Evolutionary conservation across 805 yeast genomes (phyloP), one percentile per base, ranked within the genome.

Genomic region (Myxozyma vanderwaltii): DNA sequence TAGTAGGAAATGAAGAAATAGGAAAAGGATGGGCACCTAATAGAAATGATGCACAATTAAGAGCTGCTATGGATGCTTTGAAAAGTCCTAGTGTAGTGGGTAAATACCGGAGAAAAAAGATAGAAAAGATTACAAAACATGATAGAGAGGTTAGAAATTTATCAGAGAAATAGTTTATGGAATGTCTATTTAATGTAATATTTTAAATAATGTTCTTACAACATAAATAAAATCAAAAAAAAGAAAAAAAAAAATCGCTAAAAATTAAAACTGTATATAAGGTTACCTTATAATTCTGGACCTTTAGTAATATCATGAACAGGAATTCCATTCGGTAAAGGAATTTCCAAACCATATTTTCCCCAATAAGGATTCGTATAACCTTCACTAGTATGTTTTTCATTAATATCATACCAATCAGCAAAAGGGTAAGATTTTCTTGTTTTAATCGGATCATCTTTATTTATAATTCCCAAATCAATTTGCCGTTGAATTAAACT

Each of bases 61-160:
- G 86, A 56, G 97, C 97, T 0, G 99, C 99, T 0, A 86, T 86
- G 85, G 76, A 78, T 52, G 96, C 92, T 0, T 75, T 92, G 47
- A 73, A 75, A 10, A 83, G 89, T 46, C 81, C 80, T 44, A 76
- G 75, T 0, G 58, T 82, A 31, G 76, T 90, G 48, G 91, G 86
- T 61, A 85, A 85, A 67, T 89, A 81, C 70, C 47, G 64, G 46
- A 54, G 64, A 23, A 31, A 31, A 21, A 59, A 55, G 29, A 39
- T 56, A n/a, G 54, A 46, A 15, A 38, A 50, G 31, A 21, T 56
- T 13, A 17, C 40, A 10, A 21, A 17, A 15, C 40, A 39, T 5
- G 39, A 46, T 21, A 10, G 29, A 27, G 43, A 39, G 44, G 19
- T 38, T 3, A 47, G 29, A 15, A 24, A 19, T 54, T n/a, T 43